phyloP scores from a whole-genome alignment of 352 stramenopile genomes.

The Phytophthora cryptogea region DNA sequence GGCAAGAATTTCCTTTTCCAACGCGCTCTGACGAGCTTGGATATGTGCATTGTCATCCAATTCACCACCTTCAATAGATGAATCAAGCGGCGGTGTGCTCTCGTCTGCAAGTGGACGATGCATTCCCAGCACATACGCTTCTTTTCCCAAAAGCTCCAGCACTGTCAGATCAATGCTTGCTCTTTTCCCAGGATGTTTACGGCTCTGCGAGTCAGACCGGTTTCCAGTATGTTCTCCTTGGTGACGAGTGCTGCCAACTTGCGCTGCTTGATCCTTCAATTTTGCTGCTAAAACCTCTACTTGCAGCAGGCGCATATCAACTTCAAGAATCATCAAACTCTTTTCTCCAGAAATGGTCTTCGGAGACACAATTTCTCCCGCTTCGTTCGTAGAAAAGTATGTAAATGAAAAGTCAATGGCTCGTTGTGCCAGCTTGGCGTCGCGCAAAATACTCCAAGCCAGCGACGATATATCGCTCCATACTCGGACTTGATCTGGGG shows the following conservation, averaged over 20 bases:
- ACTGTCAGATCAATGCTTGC: constrained; percentile 25
- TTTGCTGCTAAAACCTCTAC: constrained; percentile 52
- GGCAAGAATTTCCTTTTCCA: constrained; percentile 25
- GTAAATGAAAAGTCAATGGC: constrained; percentile 37
- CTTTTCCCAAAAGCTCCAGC: constrained; percentile 26
- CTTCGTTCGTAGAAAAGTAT: constrained; percentile 41
- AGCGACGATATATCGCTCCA: constrained; percentile 53
- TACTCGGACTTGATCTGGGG: constrained; percentile 36
- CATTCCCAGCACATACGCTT: constrained; percentile 46
- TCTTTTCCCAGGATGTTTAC: constrained; percentile 7
- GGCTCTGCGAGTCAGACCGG: constrained; percentile 3
- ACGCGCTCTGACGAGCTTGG: constrained; percentile 5
- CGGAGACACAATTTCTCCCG: constrained; percentile 5
- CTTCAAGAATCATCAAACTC: constrained; percentile 54
- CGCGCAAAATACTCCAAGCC: constrained; percentile 50
- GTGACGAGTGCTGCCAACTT: constrained; percentile 15
- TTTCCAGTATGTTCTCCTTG: constrained; percentile 14
- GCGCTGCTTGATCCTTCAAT: constrained; percentile 34
- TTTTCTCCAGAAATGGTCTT: constrained; percentile 44
- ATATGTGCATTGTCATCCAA: constrained; percentile 8
- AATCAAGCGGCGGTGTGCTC: background rate
- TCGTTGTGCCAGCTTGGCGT: constrained; percentile 32
- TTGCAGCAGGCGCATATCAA: constrained; percentile 54
- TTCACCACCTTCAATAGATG: constrained; percentile 1
- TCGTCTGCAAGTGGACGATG: constrained; percentile 18